A percentile compares a stretch with the other conserved stretches of the same genome.
Evolutionary conservation across 345 rosid species (phyloP).

Genomic region (Xanthoceras sorbifolium): DNA sequence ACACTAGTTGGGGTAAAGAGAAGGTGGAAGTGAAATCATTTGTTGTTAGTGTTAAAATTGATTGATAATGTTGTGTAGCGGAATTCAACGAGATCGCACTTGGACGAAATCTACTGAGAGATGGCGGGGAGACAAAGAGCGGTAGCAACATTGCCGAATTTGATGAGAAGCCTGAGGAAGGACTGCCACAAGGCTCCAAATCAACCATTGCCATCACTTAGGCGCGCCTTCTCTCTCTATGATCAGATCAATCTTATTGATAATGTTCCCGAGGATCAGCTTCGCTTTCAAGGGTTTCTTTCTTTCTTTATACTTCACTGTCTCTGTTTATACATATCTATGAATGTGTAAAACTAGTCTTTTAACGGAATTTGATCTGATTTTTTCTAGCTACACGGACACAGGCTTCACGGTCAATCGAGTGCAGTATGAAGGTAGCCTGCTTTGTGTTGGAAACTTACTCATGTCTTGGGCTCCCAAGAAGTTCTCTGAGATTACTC

Average conservation of each 20-base stretch:
- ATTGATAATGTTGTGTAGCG: background rate
- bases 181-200: slow-evolving; percentile 26
- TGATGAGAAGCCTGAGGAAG: slow-evolving; percentile 48
- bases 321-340: background rate
- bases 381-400: slow-evolving; percentile 57
- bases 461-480: slow-evolving; percentile 80
- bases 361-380: background rate
- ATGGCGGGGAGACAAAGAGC: slow-evolving; percentile 64
- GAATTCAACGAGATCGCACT: background rate
- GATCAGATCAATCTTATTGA: slow-evolving; percentile 95
- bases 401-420: slow-evolving; percentile 85
- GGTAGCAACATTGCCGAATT: slow-evolving; percentile 51
- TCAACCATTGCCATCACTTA: slow-evolving; percentile 60
- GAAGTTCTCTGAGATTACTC: slow-evolving; percentile 69
- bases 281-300: slow-evolving; percentile 72
- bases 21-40: background rate
- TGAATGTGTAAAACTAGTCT: no score
- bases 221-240: slow-evolving; percentile 89
- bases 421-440: slow-evolving; percentile 76
- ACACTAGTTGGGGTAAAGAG: background rate
- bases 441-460: slow-evolving; percentile 88
- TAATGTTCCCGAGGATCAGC: slow-evolving; percentile 87
- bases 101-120: background rate
- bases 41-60: background rate
- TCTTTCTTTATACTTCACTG: background rate